Percentiles rank a stretch among this genome's conserved stretches.
Conservation (phyloP, 257 asterid species). For the Striga asiatica region DNA sequence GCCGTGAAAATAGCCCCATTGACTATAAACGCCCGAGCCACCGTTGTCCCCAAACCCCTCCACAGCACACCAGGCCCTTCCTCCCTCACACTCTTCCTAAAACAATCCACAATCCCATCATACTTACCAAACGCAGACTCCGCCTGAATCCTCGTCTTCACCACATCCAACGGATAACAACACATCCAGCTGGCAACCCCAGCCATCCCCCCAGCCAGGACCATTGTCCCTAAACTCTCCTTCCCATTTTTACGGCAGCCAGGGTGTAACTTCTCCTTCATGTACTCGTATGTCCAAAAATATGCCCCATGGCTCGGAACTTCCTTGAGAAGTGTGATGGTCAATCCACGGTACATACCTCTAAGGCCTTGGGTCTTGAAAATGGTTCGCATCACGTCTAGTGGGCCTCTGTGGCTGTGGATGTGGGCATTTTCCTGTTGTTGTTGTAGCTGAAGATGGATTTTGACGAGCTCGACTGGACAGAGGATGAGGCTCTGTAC, state of each 20-base stretch:
- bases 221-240: conserved; percentile 59
- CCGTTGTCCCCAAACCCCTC: conserved; percentile 81
- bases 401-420: too few species aligned
- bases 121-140: conserved; percentile 34
- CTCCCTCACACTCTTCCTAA: conserved; percentile 40
- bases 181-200: conserved; percentile 76
- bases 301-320: conserved; percentile 61
- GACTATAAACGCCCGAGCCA: conserved; percentile 67
- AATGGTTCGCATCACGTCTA: conserved; percentile 32
- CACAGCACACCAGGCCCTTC: conserved; percentile 64
- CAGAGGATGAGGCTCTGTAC: conserved; percentile 70
- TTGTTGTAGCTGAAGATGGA: conserved; percentile 72
- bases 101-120: conserved; percentile 58
- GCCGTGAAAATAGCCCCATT: conserved; percentile 76
- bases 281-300: conserved; percentile 62
- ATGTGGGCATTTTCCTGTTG: neutral
- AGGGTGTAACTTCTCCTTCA: conserved; percentile 57
- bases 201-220: conserved; percentile 67
- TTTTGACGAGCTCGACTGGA: conserved; percentile 87
- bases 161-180: conserved; percentile 65
- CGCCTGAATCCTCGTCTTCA: conserved; percentile 72
- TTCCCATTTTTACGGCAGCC: conserved; percentile 67
- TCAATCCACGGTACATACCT: conserved; percentile 51
- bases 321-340: conserved; percentile 59
- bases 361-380: conserved; percentile 31